Percentiles rank a stretch among this genome's conserved stretches.
phyloP scores from a whole-genome alignment of 345 rosid species.

The Salix caprea region DNA sequence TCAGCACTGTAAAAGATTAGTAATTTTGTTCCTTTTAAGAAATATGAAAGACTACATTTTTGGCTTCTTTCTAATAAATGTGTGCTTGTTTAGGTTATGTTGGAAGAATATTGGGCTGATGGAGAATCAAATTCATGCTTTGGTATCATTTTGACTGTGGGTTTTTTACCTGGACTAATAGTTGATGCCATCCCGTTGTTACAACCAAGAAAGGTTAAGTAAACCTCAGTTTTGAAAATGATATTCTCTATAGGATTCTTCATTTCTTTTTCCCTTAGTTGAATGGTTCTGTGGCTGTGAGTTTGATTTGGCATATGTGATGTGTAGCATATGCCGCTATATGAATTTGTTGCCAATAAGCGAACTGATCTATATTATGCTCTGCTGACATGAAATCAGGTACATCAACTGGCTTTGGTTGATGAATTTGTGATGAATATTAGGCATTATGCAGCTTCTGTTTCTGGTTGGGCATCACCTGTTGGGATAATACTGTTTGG shows the following conservation, averaged over 20 bases:
- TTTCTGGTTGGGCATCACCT: conserved; percentile 57
- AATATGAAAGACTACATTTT: not conserved
- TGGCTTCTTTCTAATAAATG: not conserved
- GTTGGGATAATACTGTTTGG: conserved; percentile 67
- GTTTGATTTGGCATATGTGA: not conserved
- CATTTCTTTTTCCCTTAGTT: no score
- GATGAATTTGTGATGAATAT: conserved; percentile 63
- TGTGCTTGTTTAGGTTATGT: conserved; percentile 36
- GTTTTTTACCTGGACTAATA: conserved; percentile 75
- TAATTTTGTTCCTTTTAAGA: not conserved
- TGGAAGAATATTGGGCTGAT: conserved; percentile 8
- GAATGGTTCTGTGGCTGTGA: not conserved
- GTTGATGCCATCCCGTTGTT: conserved; percentile 61
- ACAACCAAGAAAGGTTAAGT: conserved; percentile 30
- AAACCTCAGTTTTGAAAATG: not conserved
- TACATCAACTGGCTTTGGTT: conserved; percentile 21
- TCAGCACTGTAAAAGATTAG: not conserved
- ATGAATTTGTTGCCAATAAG: not conserved
- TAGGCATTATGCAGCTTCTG: conserved; percentile 39
- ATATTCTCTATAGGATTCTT: not conserved
- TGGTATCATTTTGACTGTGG: conserved; percentile 62
- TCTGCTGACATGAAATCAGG: conserved; percentile 27
- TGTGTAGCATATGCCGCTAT: not conserved
- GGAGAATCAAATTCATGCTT: not conserved
- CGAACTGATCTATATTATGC: conserved; percentile 5